Percentiles rank a stretch among this genome's conserved stretches.
phyloP scores from a whole-genome alignment of 352 stramenopile genomes.

The Phytophthora crassamura region DNA sequence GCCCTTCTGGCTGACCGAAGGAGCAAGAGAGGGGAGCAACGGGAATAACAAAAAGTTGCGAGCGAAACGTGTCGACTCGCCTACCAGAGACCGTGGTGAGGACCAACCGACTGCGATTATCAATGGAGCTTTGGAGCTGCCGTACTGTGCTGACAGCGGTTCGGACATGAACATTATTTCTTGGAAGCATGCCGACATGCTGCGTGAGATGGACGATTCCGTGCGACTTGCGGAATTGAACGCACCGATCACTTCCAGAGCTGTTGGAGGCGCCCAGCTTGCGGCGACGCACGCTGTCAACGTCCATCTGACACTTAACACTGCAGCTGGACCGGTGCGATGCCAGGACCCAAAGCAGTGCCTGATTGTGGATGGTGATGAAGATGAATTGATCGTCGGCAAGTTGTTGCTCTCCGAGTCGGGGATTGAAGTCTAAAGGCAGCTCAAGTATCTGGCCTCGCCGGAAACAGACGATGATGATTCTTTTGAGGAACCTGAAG shows the following conservation, averaged over 20 bases:
- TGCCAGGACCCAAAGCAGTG: slow-evolving; percentile 4
- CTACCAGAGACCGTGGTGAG: not conserved
- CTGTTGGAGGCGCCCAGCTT: not conserved
- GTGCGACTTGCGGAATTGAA: not conserved
- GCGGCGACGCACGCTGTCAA: not conserved
- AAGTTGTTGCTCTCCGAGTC: slow-evolving; percentile 3
- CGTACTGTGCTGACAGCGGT: slow-evolving; percentile 24
- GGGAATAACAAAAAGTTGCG: not conserved
- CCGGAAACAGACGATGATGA: not conserved
- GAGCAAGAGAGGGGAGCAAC: not conserved
- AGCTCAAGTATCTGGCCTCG: slow-evolving; percentile 8
- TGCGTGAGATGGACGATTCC: not conserved
- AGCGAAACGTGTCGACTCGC: not conserved
- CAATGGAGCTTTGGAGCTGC: slow-evolving; percentile 1
- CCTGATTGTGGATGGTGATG: slow-evolving; percentile 1
- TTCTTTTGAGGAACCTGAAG: slow-evolving; percentile 1
- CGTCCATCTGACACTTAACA: slow-evolving; percentile 1
- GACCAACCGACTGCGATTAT: not conserved
- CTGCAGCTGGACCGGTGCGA: slow-evolving; percentile 1
- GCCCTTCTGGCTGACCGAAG: slow-evolving; percentile 5
- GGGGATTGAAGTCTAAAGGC: slow-evolving; percentile 4
- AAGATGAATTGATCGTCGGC: slow-evolving; percentile 11
- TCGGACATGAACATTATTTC: slow-evolving; percentile 22
- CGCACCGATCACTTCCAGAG: not conserved
- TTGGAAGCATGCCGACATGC: slow-evolving; percentile 3